Percentiles rank a stretch among this genome's conserved stretches.
These are phyloP conservation scores for Colletotrichum gigasporum DNA, from an alignment of 2,329 filamentous ascomycete species.

Conservation along the genomic window DNA sequence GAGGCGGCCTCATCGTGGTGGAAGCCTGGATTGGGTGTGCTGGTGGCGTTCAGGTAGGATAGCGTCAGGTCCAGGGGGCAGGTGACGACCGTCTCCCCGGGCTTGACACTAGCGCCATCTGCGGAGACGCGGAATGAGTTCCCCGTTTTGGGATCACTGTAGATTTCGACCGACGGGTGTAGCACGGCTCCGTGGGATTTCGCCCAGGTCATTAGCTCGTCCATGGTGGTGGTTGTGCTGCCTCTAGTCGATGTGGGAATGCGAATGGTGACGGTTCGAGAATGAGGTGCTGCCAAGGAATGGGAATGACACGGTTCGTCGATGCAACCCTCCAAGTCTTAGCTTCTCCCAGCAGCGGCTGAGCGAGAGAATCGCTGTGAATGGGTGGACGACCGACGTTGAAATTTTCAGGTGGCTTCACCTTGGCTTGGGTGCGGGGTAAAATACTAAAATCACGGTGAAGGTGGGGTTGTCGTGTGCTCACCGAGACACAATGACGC, in stretches of 20 bases:
- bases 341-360: not conserved
- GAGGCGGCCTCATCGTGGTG: slow-evolving; percentile 27
- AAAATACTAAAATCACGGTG: slow-evolving; percentile 1
- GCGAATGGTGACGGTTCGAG: not conserved
- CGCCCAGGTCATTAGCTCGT: slow-evolving; percentile 59
- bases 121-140: slow-evolving; percentile 63
- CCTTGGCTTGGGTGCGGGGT: slow-evolving; percentile 18
- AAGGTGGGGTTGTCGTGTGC: slow-evolving; percentile 5
- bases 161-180: slow-evolving; percentile 62
- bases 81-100: slow-evolving; percentile 57
- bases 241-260: not conserved
- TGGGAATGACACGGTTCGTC: not conserved
- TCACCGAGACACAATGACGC: slow-evolving; percentile 14
- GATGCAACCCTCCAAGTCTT: not conserved
- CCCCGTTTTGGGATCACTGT: slow-evolving; percentile 58
- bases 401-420: not conserved
- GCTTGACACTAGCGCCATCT: slow-evolving; percentile 38
- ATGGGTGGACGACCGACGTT: not conserved
- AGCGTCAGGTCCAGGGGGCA: slow-evolving; percentile 64
- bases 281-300: not conserved
- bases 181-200: slow-evolving; percentile 54
- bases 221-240: slow-evolving; percentile 7
- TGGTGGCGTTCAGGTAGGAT: slow-evolving; percentile 66
- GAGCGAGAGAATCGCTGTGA: not conserved
- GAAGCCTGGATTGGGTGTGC: slow-evolving; percentile 36